These are phyloP conservation scores for Millerago galiae DNA, from an alignment of 805 yeast species.

Conservation along the genomic window DNA sequence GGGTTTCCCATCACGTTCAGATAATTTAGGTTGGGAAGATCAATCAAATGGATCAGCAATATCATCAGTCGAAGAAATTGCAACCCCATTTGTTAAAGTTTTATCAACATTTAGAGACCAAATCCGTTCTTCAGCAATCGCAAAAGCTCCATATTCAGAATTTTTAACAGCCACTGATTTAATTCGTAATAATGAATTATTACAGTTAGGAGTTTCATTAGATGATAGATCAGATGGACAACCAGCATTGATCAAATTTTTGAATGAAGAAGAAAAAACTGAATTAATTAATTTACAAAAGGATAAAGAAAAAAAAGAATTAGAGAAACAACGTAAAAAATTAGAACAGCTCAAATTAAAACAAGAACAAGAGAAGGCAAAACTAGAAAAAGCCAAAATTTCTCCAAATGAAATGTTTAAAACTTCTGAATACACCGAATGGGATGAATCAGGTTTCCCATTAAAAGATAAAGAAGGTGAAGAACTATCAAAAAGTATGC, in stretches of 20 bases:
- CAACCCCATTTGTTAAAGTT: constrained; percentile 74
- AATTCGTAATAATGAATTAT: constrained; percentile 64
- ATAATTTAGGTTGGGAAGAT: constrained; percentile 77
- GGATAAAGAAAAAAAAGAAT: constrained; percentile 47
- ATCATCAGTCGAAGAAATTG: constrained; percentile 50
- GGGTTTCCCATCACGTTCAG: constrained; percentile 70
- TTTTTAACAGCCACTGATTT: constrained; percentile 69
- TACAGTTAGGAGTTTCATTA: constrained; percentile 72
- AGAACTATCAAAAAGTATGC: constrained; percentile 77
- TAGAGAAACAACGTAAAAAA: constrained; percentile 53
- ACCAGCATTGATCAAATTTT: constrained; percentile 78
- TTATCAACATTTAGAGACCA: constrained; percentile 77
- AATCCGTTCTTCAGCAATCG: constrained; percentile 70
- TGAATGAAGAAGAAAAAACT: constrained; percentile 60
- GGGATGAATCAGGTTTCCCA: constrained; percentile 87
- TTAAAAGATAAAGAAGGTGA: constrained; percentile 69
- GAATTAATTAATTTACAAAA: constrained; percentile 53
- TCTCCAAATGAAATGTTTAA: constrained; percentile 72
- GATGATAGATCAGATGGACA: constrained; percentile 81
- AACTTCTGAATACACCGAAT: constrained; percentile 55
- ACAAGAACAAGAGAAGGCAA: constrained; percentile 59
- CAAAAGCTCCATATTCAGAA: constrained; percentile 39
- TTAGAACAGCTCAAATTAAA: constrained; percentile 46
- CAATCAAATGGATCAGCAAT: not conserved
- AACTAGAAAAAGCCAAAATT: constrained; percentile 58